Percentiles rank a stretch among this genome's conserved stretches.
Conservation (phyloP, 495 filamentous ascomycete species). For the Podospora appendiculata region DNA sequence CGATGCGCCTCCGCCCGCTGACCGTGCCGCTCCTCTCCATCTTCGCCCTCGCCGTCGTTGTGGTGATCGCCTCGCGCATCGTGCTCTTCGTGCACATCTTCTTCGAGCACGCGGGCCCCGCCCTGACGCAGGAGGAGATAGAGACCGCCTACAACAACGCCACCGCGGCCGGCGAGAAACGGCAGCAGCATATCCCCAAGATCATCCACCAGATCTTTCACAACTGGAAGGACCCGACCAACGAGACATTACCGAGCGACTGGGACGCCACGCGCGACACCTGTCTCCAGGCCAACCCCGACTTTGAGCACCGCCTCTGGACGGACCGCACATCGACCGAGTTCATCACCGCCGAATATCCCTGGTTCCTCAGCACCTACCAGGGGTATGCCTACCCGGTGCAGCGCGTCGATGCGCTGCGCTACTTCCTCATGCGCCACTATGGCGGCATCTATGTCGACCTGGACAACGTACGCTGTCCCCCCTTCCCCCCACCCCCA, state of each 20-base stretch:
- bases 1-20: conserved; percentile 2
- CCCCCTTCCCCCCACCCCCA: not conserved
- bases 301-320: conserved; percentile 83
- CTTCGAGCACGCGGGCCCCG: not conserved
- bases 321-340: conserved; percentile 64
- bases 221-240: conserved; percentile 34
- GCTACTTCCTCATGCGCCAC: conserved; percentile 75
- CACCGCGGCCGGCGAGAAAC: not conserved
- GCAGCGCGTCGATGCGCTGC: conserved; percentile 76
- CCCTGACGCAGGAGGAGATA: conserved; percentile 2
- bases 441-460: conserved; percentile 86
- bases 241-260: conserved; percentile 58
- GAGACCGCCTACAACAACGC: not conserved
- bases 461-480: conserved; percentile 63
- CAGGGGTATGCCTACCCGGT: conserved; percentile 72
- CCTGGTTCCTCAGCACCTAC: conserved; percentile 78
- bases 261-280: conserved; percentile 68
- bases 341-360: conserved; percentile 68
- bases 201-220: conserved; percentile 86
- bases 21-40: not conserved
- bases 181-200: conserved; percentile 53
- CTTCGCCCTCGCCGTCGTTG: not conserved
- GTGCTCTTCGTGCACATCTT: conserved; percentile 4
- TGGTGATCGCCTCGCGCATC: conserved; percentile 1
- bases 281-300: conserved; percentile 65